Base-by-base conservation (phyloP, 306 rosid genomes). In the Cucumis hystrix region DNA sequence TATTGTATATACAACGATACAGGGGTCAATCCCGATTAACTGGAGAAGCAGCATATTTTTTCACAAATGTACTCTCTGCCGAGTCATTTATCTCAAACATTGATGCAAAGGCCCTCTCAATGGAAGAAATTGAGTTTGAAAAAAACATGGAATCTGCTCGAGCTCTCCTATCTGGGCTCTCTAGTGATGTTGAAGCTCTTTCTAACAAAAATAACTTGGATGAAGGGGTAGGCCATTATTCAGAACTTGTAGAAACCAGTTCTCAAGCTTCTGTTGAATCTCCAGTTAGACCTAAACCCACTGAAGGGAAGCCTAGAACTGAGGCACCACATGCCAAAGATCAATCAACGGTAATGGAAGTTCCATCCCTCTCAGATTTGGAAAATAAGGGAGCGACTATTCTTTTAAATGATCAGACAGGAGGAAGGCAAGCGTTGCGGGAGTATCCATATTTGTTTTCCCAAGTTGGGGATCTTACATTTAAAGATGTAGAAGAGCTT, bases 11-110 rank as follows among this genome's bases (percentile, higher is more conserved):
- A 84, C 97, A 96, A 84, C 90, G 97, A 84, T 96, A 89, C 84
- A 88, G 99, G 83, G 83, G 87, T 17, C 89, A 96, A 83, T 85
- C 96, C 59, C 91, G 94, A 43, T 85, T 96, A 84, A 90, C 84
- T 79, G 88, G 85, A 41, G 99, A 96, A 91, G 85, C 97, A 60
- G 87, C 96, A 52, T 96, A 96, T 82, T 96, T 85, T 87, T 96
- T 96, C 79, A 96, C 99, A 75, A 92, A 96, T 83, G 88, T 96
- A 87, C 96, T 88, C 72, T 96, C 99, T 56, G 98, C 91, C 2
- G 99, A 92, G 85, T 84, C 99, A 59, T 96, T 96, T 76, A 89
- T 96, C 84, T 88, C 94, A 80, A 88, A 86, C 85, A 92, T 96
- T 35, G 98, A 96, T 77, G 99, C 98, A 69, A 91, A 88, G 60